Evolutionary conservation across 1,284 basidiomycete species (phyloP).

Genomic region (Ganoderma leucocontextum): DNA sequence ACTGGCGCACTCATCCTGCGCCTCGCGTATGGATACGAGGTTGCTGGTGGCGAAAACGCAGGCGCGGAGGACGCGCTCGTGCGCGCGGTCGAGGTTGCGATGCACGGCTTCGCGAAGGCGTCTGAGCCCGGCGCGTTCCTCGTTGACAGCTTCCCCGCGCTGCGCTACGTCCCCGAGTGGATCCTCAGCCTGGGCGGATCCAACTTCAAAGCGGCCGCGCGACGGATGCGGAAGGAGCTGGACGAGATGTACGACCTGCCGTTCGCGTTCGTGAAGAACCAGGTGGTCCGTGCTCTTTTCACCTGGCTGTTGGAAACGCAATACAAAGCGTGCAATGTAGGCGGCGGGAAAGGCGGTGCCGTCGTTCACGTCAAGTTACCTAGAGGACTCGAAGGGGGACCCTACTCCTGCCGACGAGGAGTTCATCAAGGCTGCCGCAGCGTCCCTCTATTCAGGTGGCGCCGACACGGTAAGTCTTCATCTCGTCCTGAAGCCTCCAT

Average conservation of each 20-base stretch:
- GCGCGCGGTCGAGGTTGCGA: constrained; percentile 50
- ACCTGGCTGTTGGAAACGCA: background rate
- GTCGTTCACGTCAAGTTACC: constrained; percentile 42
- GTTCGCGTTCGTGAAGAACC: constrained; percentile 42
- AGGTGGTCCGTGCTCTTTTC: constrained; percentile 38
- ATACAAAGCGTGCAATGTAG: background rate
- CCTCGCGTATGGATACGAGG: constrained; percentile 50
- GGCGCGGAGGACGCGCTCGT: constrained; percentile 44
- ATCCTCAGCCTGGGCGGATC: constrained; percentile 43
- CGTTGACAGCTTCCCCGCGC: constrained; percentile 47
- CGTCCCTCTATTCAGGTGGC: constrained; percentile 49
- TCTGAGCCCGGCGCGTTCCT: constrained; percentile 50
- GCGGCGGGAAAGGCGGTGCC: constrained; percentile 18
- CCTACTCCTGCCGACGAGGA: constrained; percentile 42
- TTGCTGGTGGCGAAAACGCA: constrained; percentile 31
- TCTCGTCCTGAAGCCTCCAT: too few species aligned
- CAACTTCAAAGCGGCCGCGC: constrained; percentile 40
- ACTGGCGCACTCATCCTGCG: constrained; percentile 48
- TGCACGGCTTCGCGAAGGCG: constrained; percentile 49
- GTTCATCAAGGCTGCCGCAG: constrained; percentile 48
- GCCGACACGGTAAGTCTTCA: constrained; percentile 43
- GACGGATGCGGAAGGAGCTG: constrained; percentile 41
- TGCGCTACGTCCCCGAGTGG: constrained; percentile 49
- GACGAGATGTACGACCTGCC: constrained; percentile 45
- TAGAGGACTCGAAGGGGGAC: constrained; percentile 38